These are phyloP conservation scores for Eutrema heterophyllum DNA, from an alignment of 345 rosid genomes.

Conservation along the genomic window DNA sequence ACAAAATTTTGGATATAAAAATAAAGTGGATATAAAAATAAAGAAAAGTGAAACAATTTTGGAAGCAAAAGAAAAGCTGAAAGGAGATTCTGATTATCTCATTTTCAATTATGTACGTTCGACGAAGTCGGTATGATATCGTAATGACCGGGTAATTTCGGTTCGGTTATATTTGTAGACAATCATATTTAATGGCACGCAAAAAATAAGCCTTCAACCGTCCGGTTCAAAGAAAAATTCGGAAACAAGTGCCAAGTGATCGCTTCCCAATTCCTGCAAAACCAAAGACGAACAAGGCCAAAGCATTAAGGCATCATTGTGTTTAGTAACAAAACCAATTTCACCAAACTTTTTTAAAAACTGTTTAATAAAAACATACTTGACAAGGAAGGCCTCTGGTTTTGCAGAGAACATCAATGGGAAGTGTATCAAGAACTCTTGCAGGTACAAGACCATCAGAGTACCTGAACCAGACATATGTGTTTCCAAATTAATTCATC, in stretches of 20 bases:
- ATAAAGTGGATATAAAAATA: too few species aligned
- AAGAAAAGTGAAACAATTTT: neutral
- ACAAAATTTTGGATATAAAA: too few species aligned
- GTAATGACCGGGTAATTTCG: neutral
- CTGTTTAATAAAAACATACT: slow-evolving; percentile 32
- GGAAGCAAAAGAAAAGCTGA: neutral
- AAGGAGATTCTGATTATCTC: neutral
- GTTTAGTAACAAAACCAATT: neutral
- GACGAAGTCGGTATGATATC: neutral
- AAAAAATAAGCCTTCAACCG: slow-evolving; percentile 7
- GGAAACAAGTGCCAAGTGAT: slow-evolving; percentile 77
- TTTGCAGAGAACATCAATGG: slow-evolving; percentile 50
- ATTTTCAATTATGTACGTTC: neutral
- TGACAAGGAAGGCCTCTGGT: slow-evolving; percentile 74
- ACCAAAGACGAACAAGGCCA: slow-evolving; percentile 1
- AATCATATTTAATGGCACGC: neutral
- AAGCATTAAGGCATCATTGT: neutral
- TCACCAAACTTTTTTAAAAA: neutral
- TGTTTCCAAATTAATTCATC: neutral
- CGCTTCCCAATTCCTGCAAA: slow-evolving; percentile 65
- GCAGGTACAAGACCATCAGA: slow-evolving; percentile 52
- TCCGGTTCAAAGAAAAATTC: slow-evolving; percentile 49
- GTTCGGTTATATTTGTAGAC: neutral
- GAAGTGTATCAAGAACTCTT: slow-evolving; percentile 71
- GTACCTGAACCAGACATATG: slow-evolving; percentile 41